phyloP scores from a whole-genome alignment of 305 asterid genomes.

The Fraxinus baroniana region DNA sequence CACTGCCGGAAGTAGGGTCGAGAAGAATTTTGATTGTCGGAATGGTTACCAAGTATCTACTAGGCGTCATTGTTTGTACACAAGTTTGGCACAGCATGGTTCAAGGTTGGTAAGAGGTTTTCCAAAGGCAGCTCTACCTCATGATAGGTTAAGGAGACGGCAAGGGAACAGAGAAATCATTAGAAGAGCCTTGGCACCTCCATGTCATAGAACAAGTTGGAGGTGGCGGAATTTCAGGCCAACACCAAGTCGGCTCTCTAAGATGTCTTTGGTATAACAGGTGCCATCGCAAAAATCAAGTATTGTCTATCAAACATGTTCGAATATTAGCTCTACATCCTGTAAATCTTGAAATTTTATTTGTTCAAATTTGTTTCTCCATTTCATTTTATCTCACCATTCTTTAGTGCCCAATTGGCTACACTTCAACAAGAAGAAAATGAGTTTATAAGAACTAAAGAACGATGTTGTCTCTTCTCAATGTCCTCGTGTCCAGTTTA shows the following conservation, averaged over 20 bases:
- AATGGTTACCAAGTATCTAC: background rate
- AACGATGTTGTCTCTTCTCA: too few relatives aligned
- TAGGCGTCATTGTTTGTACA: background rate
- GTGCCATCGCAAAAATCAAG: too few relatives aligned
- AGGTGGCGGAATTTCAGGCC: constrained; percentile 1
- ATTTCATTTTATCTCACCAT: too few relatives aligned
- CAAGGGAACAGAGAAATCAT: background rate
- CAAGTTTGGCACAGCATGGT: background rate
- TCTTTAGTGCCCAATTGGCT: too few relatives aligned
- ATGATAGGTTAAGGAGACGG: background rate
- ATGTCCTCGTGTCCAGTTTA: too few relatives aligned
- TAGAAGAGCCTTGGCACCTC: background rate
- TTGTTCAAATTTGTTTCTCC: too few relatives aligned
- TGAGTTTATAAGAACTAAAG: too few relatives aligned
- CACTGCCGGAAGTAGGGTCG: background rate
- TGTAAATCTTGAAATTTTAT: too few relatives aligned
- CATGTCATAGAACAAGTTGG: background rate
- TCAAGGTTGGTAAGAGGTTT: background rate
- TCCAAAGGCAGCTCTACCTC: background rate
- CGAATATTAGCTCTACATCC: too few relatives aligned
- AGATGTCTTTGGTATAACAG: background rate
- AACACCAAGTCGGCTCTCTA: background rate
- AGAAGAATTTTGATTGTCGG: background rate
- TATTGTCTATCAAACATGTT: too few relatives aligned
- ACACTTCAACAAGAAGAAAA: too few relatives aligned